phyloP scores from a whole-genome alignment of 345 rosid species.

The Cochlearia excelsa region DNA sequence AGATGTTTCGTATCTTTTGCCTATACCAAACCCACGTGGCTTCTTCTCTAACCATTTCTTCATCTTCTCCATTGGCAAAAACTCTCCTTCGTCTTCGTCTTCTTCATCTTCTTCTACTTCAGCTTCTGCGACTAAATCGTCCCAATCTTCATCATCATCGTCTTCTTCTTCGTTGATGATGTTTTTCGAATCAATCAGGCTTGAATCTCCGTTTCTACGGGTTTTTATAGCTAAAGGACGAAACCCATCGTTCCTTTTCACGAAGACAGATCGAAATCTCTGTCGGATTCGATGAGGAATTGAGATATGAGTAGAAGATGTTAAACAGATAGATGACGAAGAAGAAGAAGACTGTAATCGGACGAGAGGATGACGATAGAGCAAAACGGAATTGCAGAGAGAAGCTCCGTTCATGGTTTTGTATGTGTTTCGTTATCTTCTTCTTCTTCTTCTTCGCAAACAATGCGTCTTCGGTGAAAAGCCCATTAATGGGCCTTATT shows the following conservation, averaged over 20 bases:
- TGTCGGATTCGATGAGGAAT: slow-evolving; percentile 26
- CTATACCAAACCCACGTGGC: slow-evolving; percentile 79
- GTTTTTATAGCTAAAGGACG: slow-evolving; percentile 25
- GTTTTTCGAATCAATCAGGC: slow-evolving; percentile 17
- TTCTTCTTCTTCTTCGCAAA: slow-evolving; percentile 26
- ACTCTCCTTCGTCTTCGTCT: slow-evolving; percentile 44
- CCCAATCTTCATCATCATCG: slow-evolving; percentile 39
- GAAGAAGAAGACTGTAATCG: slow-evolving; percentile 16
- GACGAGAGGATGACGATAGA: slow-evolving; percentile 18
- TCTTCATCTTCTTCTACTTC: slow-evolving; percentile 38
- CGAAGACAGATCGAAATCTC: slow-evolving; percentile 14
- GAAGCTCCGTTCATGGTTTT: slow-evolving; percentile 30
- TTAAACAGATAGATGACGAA: background rate
- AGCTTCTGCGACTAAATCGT: slow-evolving; percentile 31
- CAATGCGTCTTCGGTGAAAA: background rate
- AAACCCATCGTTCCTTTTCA: slow-evolving; percentile 24
- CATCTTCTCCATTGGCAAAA: slow-evolving; percentile 58
- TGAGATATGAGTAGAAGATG: slow-evolving; percentile 13
- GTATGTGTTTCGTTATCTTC: slow-evolving; percentile 32
- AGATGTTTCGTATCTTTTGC: slow-evolving; percentile 63
- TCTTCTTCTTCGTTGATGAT: slow-evolving; percentile 27
- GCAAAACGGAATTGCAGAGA: slow-evolving; percentile 30
- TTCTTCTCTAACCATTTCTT: slow-evolving; percentile 61
- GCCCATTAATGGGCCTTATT: slow-evolving; percentile 16
- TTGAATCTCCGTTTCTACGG: slow-evolving; percentile 18